These are phyloP conservation scores for Pterocarpus santalinus DNA, from an alignment of 306 rosid species.

Conservation along the genomic window DNA sequence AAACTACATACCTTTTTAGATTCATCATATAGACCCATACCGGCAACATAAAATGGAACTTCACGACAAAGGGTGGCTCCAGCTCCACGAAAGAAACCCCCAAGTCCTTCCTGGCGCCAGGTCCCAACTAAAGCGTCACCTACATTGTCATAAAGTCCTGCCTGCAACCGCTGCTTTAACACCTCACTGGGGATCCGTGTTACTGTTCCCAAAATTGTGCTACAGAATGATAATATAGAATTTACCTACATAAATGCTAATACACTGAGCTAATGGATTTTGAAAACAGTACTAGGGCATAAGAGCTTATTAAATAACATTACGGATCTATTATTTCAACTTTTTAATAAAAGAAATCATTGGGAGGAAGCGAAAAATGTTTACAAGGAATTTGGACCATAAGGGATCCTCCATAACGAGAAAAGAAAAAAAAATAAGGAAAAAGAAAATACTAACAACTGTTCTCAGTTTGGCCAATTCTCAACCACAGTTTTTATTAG, in stretches of 20 bases:
- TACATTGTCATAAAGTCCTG: constrained; percentile 87
- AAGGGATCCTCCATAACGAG: too few relatives aligned
- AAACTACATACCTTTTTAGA: constrained; percentile 79
- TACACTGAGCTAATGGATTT: constrained; percentile 27
- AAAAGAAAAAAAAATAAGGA: too few relatives aligned
- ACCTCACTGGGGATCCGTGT: constrained; percentile 98
- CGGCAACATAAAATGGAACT: constrained; percentile 99
- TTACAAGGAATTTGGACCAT: too few relatives aligned
- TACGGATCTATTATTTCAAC: constrained; percentile 10
- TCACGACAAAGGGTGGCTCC: constrained; percentile 99
- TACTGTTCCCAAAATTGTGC: constrained; percentile 97
- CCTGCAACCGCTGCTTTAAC: constrained; percentile 95
- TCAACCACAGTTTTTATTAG: not conserved
- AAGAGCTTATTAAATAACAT: constrained; percentile 24
- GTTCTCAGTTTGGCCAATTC: constrained; percentile 3
- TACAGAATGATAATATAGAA: constrained; percentile 89
- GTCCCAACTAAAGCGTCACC: constrained; percentile 90
- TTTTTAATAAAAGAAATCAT: not conserved
- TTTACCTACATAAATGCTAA: constrained; percentile 72
- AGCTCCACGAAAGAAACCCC: constrained; percentile 98
- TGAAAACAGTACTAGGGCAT: constrained; percentile 7
- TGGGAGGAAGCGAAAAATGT: too few relatives aligned
- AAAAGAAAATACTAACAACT: not conserved
- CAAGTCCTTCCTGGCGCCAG: constrained; percentile 90
- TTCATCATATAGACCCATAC: constrained; percentile 98